Evolutionary conservation across 768 basidiomycete genomes (phyloP).

Genomic region (Cystofilobasidium capitatum): DNA sequence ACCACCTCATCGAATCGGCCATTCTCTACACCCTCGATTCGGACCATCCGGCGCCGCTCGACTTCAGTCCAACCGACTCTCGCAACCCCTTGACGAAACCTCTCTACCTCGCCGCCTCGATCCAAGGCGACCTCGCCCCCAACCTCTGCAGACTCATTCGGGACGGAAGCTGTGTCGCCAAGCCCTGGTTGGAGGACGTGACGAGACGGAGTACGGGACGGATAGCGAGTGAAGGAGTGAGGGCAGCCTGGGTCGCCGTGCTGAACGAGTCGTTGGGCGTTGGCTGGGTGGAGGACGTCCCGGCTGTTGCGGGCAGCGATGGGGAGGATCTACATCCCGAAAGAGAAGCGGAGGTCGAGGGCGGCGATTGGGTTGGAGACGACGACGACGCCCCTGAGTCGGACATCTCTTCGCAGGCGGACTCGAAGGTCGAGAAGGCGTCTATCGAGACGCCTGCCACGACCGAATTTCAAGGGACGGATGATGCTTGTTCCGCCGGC

Average conservation of each 20-base stretch:
- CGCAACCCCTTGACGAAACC: no score
- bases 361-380: background rate
- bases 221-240: slow-evolving; percentile 9
- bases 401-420: no score
- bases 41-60: background rate
- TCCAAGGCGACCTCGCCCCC: slow-evolving; percentile 12
- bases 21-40: slow-evolving; percentile 18
- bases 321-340: background rate
- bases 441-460: background rate
- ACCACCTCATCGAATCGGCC: slow-evolving; percentile 22
- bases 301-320: background rate
- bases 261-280: slow-evolving; percentile 12
- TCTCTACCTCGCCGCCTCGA: slow-evolving; percentile 7
- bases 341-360: background rate
- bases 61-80: no score
- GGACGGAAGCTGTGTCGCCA: slow-evolving; percentile 16
- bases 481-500: no score
- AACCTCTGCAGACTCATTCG: slow-evolving; percentile 17
- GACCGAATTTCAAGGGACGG: background rate
- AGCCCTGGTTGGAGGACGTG: slow-evolving; percentile 19
- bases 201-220: slow-evolving; percentile 7
- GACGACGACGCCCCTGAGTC: background rate
- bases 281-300: slow-evolving; percentile 5
- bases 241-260: slow-evolving; percentile 18
- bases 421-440: no score